These are phyloP conservation scores for Carex scoparia DNA, from an alignment of 176 grass and related monocot species.

Conservation along the genomic window DNA sequence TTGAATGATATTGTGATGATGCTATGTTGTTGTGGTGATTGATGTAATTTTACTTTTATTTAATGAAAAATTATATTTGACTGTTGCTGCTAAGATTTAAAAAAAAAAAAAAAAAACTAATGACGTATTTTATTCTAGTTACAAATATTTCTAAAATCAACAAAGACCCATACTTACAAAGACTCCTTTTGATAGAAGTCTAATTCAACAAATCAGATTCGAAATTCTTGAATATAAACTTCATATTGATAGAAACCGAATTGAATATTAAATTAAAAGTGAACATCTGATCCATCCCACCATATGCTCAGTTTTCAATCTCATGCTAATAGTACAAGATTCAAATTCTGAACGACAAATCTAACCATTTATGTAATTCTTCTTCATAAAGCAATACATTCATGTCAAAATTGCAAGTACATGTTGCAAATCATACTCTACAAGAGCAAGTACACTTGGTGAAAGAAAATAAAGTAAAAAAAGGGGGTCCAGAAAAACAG, in stretches of 20 bases:
- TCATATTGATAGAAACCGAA: not conserved
- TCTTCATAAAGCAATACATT: not conserved
- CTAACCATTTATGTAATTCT: not conserved
- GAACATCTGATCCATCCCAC: not conserved
- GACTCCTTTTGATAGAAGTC: too few relatives aligned
- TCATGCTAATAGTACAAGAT: not conserved
- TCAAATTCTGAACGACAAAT: not conserved
- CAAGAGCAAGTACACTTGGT: not conserved
- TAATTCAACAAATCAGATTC: not conserved
- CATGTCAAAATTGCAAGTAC: not conserved
- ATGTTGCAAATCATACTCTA: not conserved
- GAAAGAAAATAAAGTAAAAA: not conserved
- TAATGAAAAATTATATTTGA: too few relatives aligned
- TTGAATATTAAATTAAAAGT: not conserved
- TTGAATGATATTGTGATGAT: too few relatives aligned
- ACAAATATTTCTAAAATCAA: too few relatives aligned
- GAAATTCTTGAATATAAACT: not conserved
- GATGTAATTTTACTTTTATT: too few relatives aligned
- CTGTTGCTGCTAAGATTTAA: too few relatives aligned
- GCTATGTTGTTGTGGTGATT: too few relatives aligned
- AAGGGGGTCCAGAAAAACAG: not conserved
- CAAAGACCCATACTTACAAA: too few relatives aligned
- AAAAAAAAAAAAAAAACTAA: too few relatives aligned
- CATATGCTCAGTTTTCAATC: not conserved
- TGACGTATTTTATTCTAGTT: too few relatives aligned